These are phyloP conservation scores for Neofusicoccum umdonicola DNA, from an alignment of 2,329 filamentous ascomycete species.

Conservation along the genomic window DNA sequence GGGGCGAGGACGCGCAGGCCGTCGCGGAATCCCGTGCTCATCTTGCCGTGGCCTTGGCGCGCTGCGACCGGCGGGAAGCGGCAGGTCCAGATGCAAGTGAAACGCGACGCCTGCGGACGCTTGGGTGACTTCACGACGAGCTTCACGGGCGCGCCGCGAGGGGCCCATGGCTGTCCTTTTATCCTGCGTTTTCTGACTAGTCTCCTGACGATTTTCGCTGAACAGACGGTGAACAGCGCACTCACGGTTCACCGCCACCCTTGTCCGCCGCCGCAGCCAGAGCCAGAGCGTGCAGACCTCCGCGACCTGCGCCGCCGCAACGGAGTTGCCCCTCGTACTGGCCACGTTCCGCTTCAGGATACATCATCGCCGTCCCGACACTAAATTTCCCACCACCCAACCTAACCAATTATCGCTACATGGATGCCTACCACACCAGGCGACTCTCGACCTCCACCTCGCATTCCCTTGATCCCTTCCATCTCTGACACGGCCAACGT, in stretches of 20 bases:
- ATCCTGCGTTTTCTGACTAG: neutral
- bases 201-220: neutral
- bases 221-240: conserved; percentile 15
- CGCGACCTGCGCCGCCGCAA: neutral
- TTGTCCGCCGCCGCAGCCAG: neutral
- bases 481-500: conserved; percentile 23
- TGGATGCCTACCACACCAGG: conserved; percentile 44
- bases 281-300: neutral
- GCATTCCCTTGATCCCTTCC: conserved; percentile 26
- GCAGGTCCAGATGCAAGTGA: conserved; percentile 6
- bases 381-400: neutral
- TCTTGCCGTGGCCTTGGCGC: conserved; percentile 4
- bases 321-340: conserved; percentile 13
- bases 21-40: conserved; percentile 17
- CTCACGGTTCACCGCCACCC: conserved; percentile 10
- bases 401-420: conserved; percentile 23
- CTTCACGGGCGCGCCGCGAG: neutral
- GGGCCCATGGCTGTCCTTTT: conserved; percentile 5
- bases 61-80: conserved; percentile 7
- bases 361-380: conserved; percentile 11
- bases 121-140: neutral
- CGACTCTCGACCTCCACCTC: conserved; percentile 35
- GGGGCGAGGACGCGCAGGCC: neutral
- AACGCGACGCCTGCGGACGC: conserved; percentile 6
- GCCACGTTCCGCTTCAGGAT: conserved; percentile 18